Evolutionary conservation across 1,139 yeast genomes (phyloP), one percentile per base, ranked within the genome.

Genomic region (Kodamaea anthophila): DNA sequence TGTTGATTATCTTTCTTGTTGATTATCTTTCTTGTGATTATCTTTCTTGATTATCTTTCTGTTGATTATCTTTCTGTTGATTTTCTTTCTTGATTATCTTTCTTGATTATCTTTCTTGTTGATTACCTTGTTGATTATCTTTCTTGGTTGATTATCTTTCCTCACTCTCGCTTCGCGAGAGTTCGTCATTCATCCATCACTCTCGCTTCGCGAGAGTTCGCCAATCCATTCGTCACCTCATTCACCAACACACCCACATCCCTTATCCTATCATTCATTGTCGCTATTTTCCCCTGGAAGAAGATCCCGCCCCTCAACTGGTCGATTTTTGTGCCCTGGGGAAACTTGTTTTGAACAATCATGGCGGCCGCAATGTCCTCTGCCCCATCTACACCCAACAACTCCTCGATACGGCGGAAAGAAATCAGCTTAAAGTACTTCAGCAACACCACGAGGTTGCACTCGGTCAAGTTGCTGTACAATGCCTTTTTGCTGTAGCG

Each of bases 311-410:
- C 43, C n/a, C 47, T 38, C 5, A 51, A 26, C 36, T 64, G 70
- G 44, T 65, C 64, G 15, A 65, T 55, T 26, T 44, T 49, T 5
- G 62, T 50, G 8, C 46, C 47, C 4, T 36, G 23, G 3, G 63
- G 61, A 10, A 64, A 44, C 39, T 62, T 62, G 24, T 55, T 51
- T 14, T 39, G 40, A 18, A 51, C 44, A 25, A 65, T 60, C 70
- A 65, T 64, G 14, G 45, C 45, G 18, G 51, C 43, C 6, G 63
- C 40, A 14, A 59, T 29, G 20, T 37, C 44, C 40, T 60, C 59
- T 28, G 49, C 23, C 29, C 50, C 30, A 24, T 19, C 29, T 10
- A 46, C 32, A 2, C 42, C 35, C 36, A 51, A 37, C 24, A 51
- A 26, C 18, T 37, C 19, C 20, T 37, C 30, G 31, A 53, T 37